These are phyloP conservation scores for Torulaspora delbrueckii DNA, from an alignment of 805 yeast genomes.

Conservation along the genomic window DNA sequence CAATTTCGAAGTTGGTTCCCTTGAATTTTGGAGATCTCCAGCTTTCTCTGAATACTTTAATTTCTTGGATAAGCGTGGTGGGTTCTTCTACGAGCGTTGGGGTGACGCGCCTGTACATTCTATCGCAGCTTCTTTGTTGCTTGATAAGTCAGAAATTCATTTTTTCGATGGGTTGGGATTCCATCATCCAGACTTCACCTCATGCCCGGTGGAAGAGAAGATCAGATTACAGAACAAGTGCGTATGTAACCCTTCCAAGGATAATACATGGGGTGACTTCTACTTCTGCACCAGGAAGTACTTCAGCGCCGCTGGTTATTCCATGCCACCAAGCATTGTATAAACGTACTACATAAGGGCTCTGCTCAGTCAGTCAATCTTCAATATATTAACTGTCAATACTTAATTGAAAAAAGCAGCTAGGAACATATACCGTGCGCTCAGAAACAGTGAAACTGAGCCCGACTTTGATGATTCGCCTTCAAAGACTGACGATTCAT, in stretches of 20 bases:
- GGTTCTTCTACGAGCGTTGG: slow-evolving; percentile 85
- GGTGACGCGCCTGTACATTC: slow-evolving; percentile 94
- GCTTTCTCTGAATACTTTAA: slow-evolving; percentile 58
- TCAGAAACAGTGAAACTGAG: neutral
- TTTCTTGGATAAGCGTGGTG: slow-evolving; percentile 61
- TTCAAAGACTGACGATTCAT: neutral
- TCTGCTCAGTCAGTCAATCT: neutral
- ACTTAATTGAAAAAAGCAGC: neutral
- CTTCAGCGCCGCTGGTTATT: slow-evolving; percentile 37
- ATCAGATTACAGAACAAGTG: slow-evolving; percentile 59
- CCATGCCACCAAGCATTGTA: slow-evolving; percentile 19
- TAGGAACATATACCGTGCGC: neutral
- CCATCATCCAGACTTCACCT: slow-evolving; percentile 60
- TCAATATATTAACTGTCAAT: neutral
- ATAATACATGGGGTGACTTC: slow-evolving; percentile 66
- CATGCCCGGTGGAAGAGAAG: slow-evolving; percentile 54
- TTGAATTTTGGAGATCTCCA: slow-evolving; percentile 59
- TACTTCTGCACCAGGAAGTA: slow-evolving; percentile 64
- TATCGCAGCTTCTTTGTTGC: slow-evolving; percentile 60
- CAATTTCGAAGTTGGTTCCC: slow-evolving; percentile 69
- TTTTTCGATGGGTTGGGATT: slow-evolving; percentile 75
- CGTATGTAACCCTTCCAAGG: slow-evolving; percentile 51
- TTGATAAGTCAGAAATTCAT: slow-evolving; percentile 54
- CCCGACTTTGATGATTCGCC: neutral
- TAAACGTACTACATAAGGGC: neutral